phyloP scores from a whole-genome alignment of 441 rosid species.

The Croton setiger region DNA sequence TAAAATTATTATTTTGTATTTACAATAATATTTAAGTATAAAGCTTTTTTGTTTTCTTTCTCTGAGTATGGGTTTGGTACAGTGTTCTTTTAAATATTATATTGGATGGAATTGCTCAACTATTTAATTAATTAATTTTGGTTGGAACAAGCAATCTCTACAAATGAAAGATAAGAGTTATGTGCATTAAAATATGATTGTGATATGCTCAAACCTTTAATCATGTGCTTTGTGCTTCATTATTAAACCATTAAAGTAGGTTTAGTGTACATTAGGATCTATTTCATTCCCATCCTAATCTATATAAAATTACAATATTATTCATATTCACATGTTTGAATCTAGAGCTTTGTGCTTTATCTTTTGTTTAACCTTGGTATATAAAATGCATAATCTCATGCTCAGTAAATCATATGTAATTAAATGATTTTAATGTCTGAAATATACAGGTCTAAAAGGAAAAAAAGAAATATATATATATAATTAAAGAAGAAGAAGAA shows the following conservation, averaged over 20 bases:
- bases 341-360: not conserved
- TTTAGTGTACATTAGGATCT: not conserved
- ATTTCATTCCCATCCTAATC: not conserved
- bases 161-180: not conserved
- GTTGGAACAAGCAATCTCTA: not conserved
- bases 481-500: conserved; percentile 1
- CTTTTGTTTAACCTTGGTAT: too few relatives aligned
- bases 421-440: conserved; percentile 11
- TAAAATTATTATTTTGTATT: too few relatives aligned
- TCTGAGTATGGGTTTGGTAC: not conserved
- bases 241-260: not conserved
- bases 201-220: not conserved
- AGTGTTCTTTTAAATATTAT: not conserved
- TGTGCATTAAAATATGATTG: not conserved
- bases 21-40: not conserved
- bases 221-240: not conserved
- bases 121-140: not conserved
- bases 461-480: conserved; percentile 16
- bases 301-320: not conserved
- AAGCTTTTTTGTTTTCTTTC: not conserved
- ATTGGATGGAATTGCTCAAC: not conserved
- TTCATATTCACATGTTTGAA: too few relatives aligned
- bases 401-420: not conserved
- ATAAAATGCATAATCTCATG: too few relatives aligned
- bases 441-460: conserved; percentile 27